phyloP scores from a whole-genome alignment of 176 grass and related monocot species.

The Puya raimondii region DNA sequence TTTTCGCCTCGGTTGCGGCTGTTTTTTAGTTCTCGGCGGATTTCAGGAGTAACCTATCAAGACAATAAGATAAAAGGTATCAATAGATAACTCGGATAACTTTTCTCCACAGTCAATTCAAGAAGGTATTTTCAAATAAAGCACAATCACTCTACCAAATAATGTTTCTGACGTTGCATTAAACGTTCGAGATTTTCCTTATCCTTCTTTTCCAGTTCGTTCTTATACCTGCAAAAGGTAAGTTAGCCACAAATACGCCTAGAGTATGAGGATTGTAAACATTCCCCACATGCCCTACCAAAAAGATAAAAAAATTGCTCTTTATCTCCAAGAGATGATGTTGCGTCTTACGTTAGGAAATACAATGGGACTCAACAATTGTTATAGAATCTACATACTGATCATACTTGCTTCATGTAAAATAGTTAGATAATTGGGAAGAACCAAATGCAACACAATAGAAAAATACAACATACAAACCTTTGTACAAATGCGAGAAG shows the following conservation, averaged over 20 bases:
- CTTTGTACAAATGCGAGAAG: slow-evolving; percentile 91
- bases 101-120: neutral
- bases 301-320: neutral
- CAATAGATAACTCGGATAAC: neutral
- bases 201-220: slow-evolving; percentile 60
- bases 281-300: neutral
- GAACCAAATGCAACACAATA: neutral
- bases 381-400: too few species aligned
- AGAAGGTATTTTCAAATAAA: neutral
- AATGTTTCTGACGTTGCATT: slow-evolving; percentile 84
- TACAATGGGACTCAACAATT: too few species aligned
- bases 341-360: too few species aligned
- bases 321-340: neutral
- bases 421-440: neutral
- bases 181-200: slow-evolving; percentile 58
- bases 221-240: slow-evolving; percentile 59
- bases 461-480: slow-evolving; percentile 27
- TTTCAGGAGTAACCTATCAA: slow-evolving; percentile 81
- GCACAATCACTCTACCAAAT: slow-evolving; percentile 41
- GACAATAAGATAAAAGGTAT: slow-evolving; percentile 3
- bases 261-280: neutral
- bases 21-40: slow-evolving; percentile 57
- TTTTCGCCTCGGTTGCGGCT: slow-evolving; percentile 65
- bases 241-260: slow-evolving; percentile 9
- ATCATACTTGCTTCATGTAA: too few species aligned